Percentiles rank a stretch among this genome's conserved stretches.
phyloP scores from a whole-genome alignment of 2,329 filamentous ascomycete species.

The Fusarium zealandicum region DNA sequence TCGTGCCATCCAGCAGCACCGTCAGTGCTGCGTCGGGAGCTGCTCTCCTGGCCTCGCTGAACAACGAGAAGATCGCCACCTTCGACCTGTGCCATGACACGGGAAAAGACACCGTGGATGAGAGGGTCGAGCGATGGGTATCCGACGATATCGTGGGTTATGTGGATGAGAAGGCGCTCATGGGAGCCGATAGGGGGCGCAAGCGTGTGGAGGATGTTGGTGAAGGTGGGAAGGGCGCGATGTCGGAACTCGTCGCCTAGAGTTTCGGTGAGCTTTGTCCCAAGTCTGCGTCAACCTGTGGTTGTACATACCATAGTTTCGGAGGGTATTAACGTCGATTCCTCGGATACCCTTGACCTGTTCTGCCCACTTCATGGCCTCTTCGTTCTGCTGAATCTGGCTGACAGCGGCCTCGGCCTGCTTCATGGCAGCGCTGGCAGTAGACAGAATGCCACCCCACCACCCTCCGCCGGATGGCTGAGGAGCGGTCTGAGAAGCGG shows the following conservation, averaged over 20 bases:
- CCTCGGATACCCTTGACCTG: slow-evolving; percentile 75
- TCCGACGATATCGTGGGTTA: slow-evolving; percentile 92
- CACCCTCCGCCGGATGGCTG: slow-evolving; percentile 70
- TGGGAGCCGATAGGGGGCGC: slow-evolving; percentile 96
- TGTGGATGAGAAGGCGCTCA: slow-evolving; percentile 95
- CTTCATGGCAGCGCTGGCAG: slow-evolving; percentile 85
- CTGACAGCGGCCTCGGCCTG: slow-evolving; percentile 92
- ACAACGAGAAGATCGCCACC: slow-evolving; percentile 94
- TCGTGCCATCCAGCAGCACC: slow-evolving; percentile 80
- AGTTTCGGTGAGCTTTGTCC: slow-evolving; percentile 8
- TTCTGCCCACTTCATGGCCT: slow-evolving; percentile 94
- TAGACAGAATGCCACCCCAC: slow-evolving; percentile 88
- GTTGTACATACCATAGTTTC: slow-evolving; percentile 49
- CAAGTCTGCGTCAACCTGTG: background rate
- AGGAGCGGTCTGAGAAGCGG: slow-evolving; percentile 37
- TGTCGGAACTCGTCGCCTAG: slow-evolving; percentile 85
- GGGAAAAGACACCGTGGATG: slow-evolving; percentile 88
- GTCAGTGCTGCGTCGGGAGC: slow-evolving; percentile 68
- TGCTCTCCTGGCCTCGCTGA: slow-evolving; percentile 88
- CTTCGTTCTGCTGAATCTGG: slow-evolving; percentile 94
- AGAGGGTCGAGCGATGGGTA: slow-evolving; percentile 95
- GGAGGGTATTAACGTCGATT: slow-evolving; percentile 77
- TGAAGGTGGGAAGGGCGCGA: slow-evolving; percentile 91
- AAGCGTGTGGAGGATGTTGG: slow-evolving; percentile 91
- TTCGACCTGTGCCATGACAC: slow-evolving; percentile 99